These are phyloP conservation scores for Phytomonas sp. DNA, from an alignment of 208 protist species.

Conservation along the genomic window DNA sequence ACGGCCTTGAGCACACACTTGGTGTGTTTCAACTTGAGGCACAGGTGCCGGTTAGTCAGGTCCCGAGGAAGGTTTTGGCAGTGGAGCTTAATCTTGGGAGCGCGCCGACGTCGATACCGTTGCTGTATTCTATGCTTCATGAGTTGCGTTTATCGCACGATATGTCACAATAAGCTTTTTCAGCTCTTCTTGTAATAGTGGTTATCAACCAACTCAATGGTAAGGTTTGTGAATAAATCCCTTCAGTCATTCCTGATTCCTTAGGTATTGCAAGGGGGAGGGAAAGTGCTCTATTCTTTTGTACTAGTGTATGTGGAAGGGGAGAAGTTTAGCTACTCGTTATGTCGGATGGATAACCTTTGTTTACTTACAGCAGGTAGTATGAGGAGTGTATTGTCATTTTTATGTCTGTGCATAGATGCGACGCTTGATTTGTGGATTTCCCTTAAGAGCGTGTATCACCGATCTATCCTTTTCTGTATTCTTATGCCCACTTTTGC, in stretches of 20 bases:
- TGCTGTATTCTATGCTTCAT: conserved; percentile 80
- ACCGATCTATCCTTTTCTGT: background rate
- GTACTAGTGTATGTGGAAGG: background rate
- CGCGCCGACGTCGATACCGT: conserved; percentile 54
- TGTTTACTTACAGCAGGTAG: background rate
- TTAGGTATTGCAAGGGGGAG: background rate
- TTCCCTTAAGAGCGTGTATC: background rate
- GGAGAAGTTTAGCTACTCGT: background rate
- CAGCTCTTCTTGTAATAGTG: conserved; percentile 3
- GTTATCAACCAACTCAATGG: background rate
- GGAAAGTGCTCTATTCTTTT: background rate
- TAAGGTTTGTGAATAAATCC: background rate
- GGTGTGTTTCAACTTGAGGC: conserved; percentile 83
- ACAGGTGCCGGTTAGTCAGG: conserved; percentile 28
- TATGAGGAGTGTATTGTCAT: background rate
- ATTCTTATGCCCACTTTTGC: background rate
- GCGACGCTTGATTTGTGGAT: background rate
- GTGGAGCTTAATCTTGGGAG: conserved; percentile 65
- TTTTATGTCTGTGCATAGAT: background rate
- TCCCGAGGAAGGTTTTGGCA: conserved; percentile 64
- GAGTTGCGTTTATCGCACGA: conserved; percentile 52
- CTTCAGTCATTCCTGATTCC: background rate
- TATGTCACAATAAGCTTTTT: conserved; percentile 11
- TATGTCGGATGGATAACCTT: background rate
- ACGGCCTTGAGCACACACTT: conserved; percentile 84